Conservation (phyloP, 106 monocot genomes). For the Xerophyta viscosa region DNA sequence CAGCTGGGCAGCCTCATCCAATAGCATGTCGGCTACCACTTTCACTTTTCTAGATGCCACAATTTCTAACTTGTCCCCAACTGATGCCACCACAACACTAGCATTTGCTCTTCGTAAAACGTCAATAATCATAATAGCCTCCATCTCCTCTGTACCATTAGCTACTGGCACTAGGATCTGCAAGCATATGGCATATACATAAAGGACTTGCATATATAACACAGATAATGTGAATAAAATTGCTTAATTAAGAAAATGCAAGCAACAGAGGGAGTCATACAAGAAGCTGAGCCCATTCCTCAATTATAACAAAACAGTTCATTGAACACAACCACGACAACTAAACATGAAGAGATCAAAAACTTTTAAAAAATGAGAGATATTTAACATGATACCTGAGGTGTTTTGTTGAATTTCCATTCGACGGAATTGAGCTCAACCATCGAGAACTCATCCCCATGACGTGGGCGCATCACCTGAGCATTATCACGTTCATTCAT, state of each 20-base stretch:
- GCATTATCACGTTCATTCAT: too few species aligned
- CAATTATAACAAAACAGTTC: too few species aligned
- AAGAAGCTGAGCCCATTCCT: too few species aligned
- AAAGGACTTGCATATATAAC: too few species aligned
- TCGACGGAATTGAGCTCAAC: constrained; percentile 52
- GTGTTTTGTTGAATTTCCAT: constrained; percentile 57
- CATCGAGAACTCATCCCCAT: constrained; percentile 59
- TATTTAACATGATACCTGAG: too few species aligned
- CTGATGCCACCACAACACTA: constrained; percentile 64
- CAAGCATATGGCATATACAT: neutral
- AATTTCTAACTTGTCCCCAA: constrained; percentile 69
- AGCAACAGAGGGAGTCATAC: too few species aligned
- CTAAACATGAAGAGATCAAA: too few species aligned
- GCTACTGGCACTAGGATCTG: constrained; percentile 93
- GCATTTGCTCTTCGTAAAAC: constrained; percentile 62
- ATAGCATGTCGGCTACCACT: constrained; percentile 59
- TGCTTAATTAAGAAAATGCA: too few species aligned
- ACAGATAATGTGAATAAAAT: too few species aligned
- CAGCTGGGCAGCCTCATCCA: constrained; percentile 50
- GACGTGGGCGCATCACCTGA: constrained; percentile 66
- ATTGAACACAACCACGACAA: too few species aligned
- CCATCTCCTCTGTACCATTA: constrained; percentile 92
- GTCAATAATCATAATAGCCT: constrained; percentile 82
- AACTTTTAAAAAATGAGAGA: too few species aligned
- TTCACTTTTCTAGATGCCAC: constrained; percentile 90